A percentile compares a stretch with the other conserved stretches of the same genome.
Conservation (phyloP, 2,329 filamentous ascomycete genomes). For the Monosporascus sp. region DNA sequence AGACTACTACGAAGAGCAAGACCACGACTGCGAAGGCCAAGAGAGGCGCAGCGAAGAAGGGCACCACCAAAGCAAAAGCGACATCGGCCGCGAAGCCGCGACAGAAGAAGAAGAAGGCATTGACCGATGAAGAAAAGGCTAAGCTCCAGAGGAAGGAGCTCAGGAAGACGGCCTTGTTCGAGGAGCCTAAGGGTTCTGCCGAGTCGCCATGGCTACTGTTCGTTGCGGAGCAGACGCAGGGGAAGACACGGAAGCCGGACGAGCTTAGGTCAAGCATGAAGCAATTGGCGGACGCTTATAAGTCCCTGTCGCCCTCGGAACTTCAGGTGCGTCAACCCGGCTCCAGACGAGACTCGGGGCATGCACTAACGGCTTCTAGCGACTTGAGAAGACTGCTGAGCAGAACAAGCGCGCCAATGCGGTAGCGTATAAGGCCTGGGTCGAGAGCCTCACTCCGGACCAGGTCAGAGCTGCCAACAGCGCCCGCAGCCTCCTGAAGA, state of each 20-base stretch:
- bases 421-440: conserved; percentile 40
- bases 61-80: conserved; percentile 6
- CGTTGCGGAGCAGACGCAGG: conserved; percentile 25
- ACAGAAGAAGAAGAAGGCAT: conserved; percentile 23
- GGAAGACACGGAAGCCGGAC: conserved; percentile 4
- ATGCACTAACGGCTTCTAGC: conserved; percentile 24
- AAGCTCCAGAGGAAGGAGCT: conserved; percentile 23
- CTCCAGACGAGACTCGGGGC: neutral
- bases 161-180: conserved; percentile 36
- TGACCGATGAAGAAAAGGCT: conserved; percentile 34
- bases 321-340: conserved; percentile 34
- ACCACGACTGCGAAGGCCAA: conserved; percentile 1
- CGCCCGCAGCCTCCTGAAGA: conserved; percentile 39
- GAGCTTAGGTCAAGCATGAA: conserved; percentile 18
- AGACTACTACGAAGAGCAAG: conserved; percentile 18
- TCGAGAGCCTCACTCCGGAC: conserved; percentile 35
- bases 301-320: conserved; percentile 35
- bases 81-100: conserved; percentile 8
- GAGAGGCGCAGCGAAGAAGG: conserved; percentile 1
- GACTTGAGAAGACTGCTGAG: conserved; percentile 26
- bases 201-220: conserved; percentile 34
- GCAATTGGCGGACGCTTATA: conserved; percentile 30
- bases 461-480: conserved; percentile 42
- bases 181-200: conserved; percentile 31
- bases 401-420: conserved; percentile 39